Evolutionary conservation across 805 yeast genomes (phyloP).

Genomic region (Metschnikowia drakensbergensis): DNA sequence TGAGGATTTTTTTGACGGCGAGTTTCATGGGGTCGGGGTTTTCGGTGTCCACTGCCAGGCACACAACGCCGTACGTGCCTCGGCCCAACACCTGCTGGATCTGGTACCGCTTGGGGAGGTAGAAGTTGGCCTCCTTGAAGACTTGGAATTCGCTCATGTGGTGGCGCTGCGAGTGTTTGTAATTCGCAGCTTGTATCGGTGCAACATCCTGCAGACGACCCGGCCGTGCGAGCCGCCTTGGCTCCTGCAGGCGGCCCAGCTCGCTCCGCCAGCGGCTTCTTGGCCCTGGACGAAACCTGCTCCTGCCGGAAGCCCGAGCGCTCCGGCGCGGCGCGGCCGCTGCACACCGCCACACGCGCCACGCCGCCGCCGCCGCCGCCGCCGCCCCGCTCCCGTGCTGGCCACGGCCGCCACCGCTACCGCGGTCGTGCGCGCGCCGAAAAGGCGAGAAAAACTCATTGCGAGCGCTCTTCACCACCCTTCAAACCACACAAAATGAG

Average conservation of each 20-base stretch:
- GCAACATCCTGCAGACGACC: not conserved
- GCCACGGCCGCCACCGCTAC: too few species aligned
- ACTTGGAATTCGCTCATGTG: conserved; percentile 16
- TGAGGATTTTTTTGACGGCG: conserved; percentile 79
- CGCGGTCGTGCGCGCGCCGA: conserved; percentile 9
- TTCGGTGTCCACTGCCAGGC: conserved; percentile 61
- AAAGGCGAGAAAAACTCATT: not conserved
- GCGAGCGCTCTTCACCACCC: not conserved
- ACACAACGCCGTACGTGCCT: conserved; percentile 85
- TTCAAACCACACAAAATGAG: conserved; percentile 49
- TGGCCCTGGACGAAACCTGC: too few species aligned
- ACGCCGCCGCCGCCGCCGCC: too few species aligned
- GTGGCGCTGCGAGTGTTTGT: not conserved
- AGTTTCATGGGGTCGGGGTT: conserved; percentile 32
- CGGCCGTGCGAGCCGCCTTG: too few species aligned
- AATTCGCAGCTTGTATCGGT: conserved; percentile 1
- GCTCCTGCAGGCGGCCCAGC: too few species aligned
- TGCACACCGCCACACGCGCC: too few species aligned
- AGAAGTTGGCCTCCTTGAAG: conserved; percentile 41
- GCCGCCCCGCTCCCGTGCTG: too few species aligned
- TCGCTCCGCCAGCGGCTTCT: too few species aligned
- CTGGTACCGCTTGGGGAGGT: conserved; percentile 57
- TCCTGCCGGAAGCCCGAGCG: too few species aligned
- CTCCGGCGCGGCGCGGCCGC: too few species aligned
- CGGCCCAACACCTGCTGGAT: conserved; percentile 62